These are phyloP conservation scores for Epicoccum sorghinum DNA, from an alignment of 2,329 filamentous ascomycete species.

Conservation along the genomic window DNA sequence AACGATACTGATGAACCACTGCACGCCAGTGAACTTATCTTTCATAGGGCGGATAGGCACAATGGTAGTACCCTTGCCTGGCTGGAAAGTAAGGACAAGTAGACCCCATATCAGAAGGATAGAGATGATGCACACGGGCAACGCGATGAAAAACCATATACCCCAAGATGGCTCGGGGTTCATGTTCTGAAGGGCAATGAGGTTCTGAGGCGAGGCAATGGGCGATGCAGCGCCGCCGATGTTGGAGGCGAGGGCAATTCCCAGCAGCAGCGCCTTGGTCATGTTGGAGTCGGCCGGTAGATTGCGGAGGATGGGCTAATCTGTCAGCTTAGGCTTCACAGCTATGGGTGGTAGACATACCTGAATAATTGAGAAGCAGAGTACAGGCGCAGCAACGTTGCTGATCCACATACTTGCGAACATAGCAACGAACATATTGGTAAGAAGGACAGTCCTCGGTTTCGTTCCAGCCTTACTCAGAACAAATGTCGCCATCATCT, in stretches of 20 bases:
- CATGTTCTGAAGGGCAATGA: slow-evolving; percentile 97
- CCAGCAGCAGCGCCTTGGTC: slow-evolving; percentile 92
- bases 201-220: slow-evolving; percentile 96
- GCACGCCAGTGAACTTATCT: slow-evolving; percentile 84
- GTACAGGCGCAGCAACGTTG: slow-evolving; percentile 94
- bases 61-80: slow-evolving; percentile 83
- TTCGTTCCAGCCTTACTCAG: slow-evolving; percentile 94
- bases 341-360: slow-evolving; percentile 52
- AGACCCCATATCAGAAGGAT: slow-evolving; percentile 89
- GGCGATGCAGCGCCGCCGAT: slow-evolving; percentile 96
- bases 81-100: slow-evolving; percentile 83
- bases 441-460: slow-evolving; percentile 86
- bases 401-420: slow-evolving; percentile 99
- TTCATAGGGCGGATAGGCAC: slow-evolving; percentile 89
- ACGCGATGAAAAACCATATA: slow-evolving; percentile 94
- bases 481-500: slow-evolving; percentile 94
- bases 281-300: slow-evolving; percentile 88
- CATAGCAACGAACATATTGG: slow-evolving; percentile 97
- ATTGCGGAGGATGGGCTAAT: slow-evolving; percentile 92
- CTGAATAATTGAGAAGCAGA: slow-evolving; percentile 98
- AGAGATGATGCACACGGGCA: slow-evolving; percentile 89
- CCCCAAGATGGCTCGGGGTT: slow-evolving; percentile 88
- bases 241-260: slow-evolving; percentile 93
- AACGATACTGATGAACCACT: slow-evolving; percentile 89
- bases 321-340: slow-evolving; percentile 9